phyloP scores from a whole-genome alignment of 2,329 filamentous ascomycete species.

The Talaromyces sp. region DNA sequence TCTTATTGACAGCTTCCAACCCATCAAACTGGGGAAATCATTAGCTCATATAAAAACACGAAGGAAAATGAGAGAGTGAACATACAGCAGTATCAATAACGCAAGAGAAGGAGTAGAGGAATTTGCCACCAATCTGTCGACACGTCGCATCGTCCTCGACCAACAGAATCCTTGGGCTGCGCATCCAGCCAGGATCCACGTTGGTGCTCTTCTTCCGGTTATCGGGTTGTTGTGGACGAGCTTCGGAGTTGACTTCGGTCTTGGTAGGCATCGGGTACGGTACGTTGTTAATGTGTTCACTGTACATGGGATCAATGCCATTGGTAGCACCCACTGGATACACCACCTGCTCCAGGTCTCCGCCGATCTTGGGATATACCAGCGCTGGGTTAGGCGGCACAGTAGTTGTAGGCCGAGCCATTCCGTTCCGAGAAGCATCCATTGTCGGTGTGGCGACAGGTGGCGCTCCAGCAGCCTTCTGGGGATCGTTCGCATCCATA shows the following conservation, averaged over 20 bases:
- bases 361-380: slow-evolving; percentile 53
- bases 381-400: slow-evolving; percentile 54
- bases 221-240: slow-evolving; percentile 52
- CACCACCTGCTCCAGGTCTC: slow-evolving; percentile 71
- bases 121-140: slow-evolving; percentile 67
- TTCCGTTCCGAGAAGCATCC: slow-evolving; percentile 53
- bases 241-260: slow-evolving; percentile 53
- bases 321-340: slow-evolving; percentile 90
- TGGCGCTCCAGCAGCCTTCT: slow-evolving; percentile 59
- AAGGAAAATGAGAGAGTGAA: slow-evolving; percentile 19
- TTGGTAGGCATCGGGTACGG: slow-evolving; percentile 79
- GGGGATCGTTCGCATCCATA: slow-evolving; percentile 65
- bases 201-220: slow-evolving; percentile 63
- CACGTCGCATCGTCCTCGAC: slow-evolving; percentile 80
- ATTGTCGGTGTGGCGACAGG: slow-evolving; percentile 60
- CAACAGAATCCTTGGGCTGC: slow-evolving; percentile 77
- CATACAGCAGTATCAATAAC: slow-evolving; percentile 65
- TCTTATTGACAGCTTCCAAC: slow-evolving; percentile 85
- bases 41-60: not conserved
- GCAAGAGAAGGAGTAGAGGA: slow-evolving; percentile 66
- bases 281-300: slow-evolving; percentile 92
- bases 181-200: slow-evolving; percentile 66
- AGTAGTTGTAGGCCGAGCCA: slow-evolving; percentile 46
- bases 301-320: slow-evolving; percentile 92
- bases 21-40: slow-evolving; percentile 69